Base-by-base conservation (phyloP, 2,329 filamentous ascomycete species). In the Bimuria novae-zelandiae region DNA sequence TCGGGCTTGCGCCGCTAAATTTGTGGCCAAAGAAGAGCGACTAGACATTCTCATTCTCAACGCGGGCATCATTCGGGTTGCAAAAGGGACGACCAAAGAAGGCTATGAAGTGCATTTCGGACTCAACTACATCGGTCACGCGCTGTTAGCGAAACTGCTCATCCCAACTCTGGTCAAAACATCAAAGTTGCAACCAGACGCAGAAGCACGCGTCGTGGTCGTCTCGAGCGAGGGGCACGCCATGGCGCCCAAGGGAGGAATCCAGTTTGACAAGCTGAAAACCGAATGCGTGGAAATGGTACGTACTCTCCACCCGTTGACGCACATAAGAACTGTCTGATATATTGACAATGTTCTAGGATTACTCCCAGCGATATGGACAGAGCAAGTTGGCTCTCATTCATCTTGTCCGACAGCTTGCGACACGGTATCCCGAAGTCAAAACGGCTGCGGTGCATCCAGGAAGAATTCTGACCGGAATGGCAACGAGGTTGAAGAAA, bases 351-450 rank as follows among this genome's bases (percentile, higher is more conserved):
- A 14, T 42, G 27, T 14, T 36, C 12, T 22, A 45, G 36, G 25
- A 44, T 22, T 44, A 44, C 27, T 44, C 50, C 17, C 51, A 57
- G 32, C 37, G 37, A 8, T 80, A 81, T 60, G 75, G 73, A 4
- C 75, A 78, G 48, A 71, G 67, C 54, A 80, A 80, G 57, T 69
- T 80, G 3, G 78, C 78, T 14, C 77, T 79, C 43, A 64, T 80
- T 12, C 68, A 78, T 3, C 78, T 74, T 54, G 63, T 74, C 0
- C 57, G 65, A 11, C 23, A 52, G 14, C 36, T 53, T 19, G 41
- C 50, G 14, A 17, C 40, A 17, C 45, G 10, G 7, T 44, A 53
- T 39, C 46, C 50, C 16, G n/a, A 17, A 7, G n/a, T 53, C 12
- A 51, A 33, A 10, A 22, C 22, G 8, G 45, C 44, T 4, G 41